Base-by-base conservation (phyloP, 306 rosid genomes). In the Fragaria vesca region DNA sequence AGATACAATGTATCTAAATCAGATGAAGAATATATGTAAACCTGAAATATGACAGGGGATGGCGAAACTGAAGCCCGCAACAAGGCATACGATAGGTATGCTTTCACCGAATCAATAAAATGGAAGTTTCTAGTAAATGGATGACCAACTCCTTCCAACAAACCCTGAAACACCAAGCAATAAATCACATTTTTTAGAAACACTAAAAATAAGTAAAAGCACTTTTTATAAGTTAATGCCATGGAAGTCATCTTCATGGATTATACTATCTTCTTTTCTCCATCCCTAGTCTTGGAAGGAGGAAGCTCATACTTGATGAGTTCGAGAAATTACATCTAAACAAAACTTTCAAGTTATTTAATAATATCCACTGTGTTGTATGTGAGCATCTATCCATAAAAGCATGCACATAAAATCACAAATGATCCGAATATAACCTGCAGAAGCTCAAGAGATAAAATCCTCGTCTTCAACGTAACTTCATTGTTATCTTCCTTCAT, bases 81-180 rank as follows among this genome's bases (percentile, higher is more conserved):
- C 79, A 96, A 81, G 45, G 97, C 99, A 85, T 96, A 96, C 60
- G 99, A 96, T 82, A 96, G 97, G 86, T 91, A 96, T 52, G 99
- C 99, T 89, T 96, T 96, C 86, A 96, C 99, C n/a, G 99, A 93
- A 80, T 96, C 99, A 80, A 96, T 96, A 83, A 96, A 96, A 86
- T 96, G 97, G 81, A 93, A 93, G 87, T 93, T 90, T 85, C 93
- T 91, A 38, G 98, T 96, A 86, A 93, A 96, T 74, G 93, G 81
- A 79, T 96, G 96, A 75, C 93, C 92, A 79, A 96, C 99, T 71
- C 99, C 98, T 82, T 96, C 99, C 86, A 96, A 89, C 76, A 96
- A 89, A 80, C 99, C 98, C 99, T 96, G 91, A 74, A 72, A 84
- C 57, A 79, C 73, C 79, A 77, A 20, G 82, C 45, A 36, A 74